A percentile compares a stretch with the other conserved stretches of the same genome.
These are phyloP conservation scores for Pyrrhoderma lamaoense DNA, from an alignment of 1,284 basidiomycete species.

Conservation along the genomic window DNA sequence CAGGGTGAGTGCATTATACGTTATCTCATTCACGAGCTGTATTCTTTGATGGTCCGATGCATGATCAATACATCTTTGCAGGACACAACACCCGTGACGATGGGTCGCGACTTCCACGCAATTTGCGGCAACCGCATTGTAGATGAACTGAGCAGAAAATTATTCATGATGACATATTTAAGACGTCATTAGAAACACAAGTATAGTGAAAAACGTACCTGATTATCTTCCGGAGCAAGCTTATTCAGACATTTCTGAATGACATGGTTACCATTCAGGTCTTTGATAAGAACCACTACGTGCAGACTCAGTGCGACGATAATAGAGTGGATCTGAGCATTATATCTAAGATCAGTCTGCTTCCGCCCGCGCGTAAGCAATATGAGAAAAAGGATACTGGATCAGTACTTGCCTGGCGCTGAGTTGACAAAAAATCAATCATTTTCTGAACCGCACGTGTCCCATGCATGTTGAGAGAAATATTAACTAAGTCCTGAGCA, in stretches of 20 bases:
- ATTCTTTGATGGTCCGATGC: conserved; percentile 93
- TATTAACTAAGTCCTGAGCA: conserved; percentile 93
- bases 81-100: conserved; percentile 97
- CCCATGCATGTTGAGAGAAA: conserved; percentile 99
- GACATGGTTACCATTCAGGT: conserved; percentile 98
- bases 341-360: conserved; percentile 73
- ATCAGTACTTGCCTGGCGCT: conserved; percentile 70
- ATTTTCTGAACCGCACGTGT: conserved; percentile 99
- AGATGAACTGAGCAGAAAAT: conserved; percentile 80
- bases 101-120: conserved; percentile 99
- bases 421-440: conserved; percentile 98
- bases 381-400: conserved; percentile 36
- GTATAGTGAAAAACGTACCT: conserved; percentile 40
- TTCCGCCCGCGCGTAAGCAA: conserved; percentile 31
- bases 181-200: conserved; percentile 13
- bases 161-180: neutral
- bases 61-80: conserved; percentile 98
- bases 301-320: conserved; percentile 95
- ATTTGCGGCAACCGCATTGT: conserved; percentile 98
- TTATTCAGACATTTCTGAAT: conserved; percentile 99
- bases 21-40: conserved; percentile 98
- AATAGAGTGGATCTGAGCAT: conserved; percentile 93
- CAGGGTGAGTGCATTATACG: conserved; percentile 93
- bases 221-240: conserved; percentile 95
- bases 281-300: conserved; percentile 99